phyloP scores from a whole-genome alignment of 768 basidiomycete genomes.

The Suillus ampliporus region DNA sequence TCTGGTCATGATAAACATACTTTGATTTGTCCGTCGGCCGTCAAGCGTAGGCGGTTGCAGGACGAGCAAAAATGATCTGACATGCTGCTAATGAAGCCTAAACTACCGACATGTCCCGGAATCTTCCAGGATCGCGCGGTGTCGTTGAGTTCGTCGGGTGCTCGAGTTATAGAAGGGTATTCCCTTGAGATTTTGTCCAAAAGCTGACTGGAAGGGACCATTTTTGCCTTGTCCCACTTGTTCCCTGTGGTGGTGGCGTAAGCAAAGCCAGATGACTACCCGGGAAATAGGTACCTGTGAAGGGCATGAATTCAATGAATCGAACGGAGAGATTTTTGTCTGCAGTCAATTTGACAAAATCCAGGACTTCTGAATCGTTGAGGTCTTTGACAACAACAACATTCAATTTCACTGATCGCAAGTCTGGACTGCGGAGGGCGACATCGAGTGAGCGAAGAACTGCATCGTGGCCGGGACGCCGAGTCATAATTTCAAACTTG shows the following conservation, averaged over 20 bases:
- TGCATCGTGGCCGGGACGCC: conserved; percentile 75
- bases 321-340: conserved; percentile 69
- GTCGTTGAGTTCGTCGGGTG: conserved; percentile 72
- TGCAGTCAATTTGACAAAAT: conserved; percentile 80
- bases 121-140: conserved; percentile 84
- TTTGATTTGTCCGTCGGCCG: conserved; percentile 93
- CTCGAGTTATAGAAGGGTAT: conserved; percentile 60
- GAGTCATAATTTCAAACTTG: conserved; percentile 89
- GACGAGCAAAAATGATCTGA: conserved; percentile 90
- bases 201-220: conserved; percentile 77
- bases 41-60: conserved; percentile 84
- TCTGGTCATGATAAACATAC: conserved; percentile 37
- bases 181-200: conserved; percentile 52
- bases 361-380: conserved; percentile 80
- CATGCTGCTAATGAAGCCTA: conserved; percentile 94
- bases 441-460: conserved; percentile 70
- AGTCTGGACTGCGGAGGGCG: conserved; percentile 57
- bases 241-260: conserved; percentile 65
- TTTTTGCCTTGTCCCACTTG: conserved; percentile 82
- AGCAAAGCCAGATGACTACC: conserved; percentile 9
- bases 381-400: conserved; percentile 82
- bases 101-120: conserved; percentile 69
- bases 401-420: conserved; percentile 78
- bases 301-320: conserved; percentile 96
- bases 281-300: conserved; percentile 63